These are phyloP conservation scores for Penicillium antarcticum DNA, from an alignment of 495 filamentous ascomycete species.

Conservation along the genomic window DNA sequence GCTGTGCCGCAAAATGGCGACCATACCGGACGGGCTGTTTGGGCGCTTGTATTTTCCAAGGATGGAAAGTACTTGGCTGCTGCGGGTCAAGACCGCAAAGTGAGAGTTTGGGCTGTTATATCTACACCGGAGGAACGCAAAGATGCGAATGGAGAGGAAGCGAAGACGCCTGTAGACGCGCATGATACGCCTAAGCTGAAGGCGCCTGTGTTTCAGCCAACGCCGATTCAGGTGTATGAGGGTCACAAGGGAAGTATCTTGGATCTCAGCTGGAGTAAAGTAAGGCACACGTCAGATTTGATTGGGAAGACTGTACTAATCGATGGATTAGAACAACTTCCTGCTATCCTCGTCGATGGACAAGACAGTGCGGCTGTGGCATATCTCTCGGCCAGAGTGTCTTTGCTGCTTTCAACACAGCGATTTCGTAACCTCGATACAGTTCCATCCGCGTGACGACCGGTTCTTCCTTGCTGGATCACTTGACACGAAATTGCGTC, in stretches of 20 bases:
- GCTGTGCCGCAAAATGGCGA: slow-evolving; percentile 36
- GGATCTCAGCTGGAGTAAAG: slow-evolving; percentile 96
- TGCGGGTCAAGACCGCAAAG: slow-evolving; percentile 79
- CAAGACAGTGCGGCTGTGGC: slow-evolving; percentile 95
- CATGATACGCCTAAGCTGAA: slow-evolving; percentile 54
- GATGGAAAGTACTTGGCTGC: slow-evolving; percentile 91
- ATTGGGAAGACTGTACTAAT: slow-evolving; percentile 10
- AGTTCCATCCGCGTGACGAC: slow-evolving; percentile 93
- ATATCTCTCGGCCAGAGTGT: slow-evolving; percentile 79
- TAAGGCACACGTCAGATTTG: slow-evolving; percentile 24
- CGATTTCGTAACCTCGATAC: slow-evolving; percentile 92
- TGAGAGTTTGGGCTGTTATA: slow-evolving; percentile 89
- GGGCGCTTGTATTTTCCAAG: slow-evolving; percentile 89
- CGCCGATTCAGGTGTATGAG: slow-evolving; percentile 73
- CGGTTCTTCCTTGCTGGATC: slow-evolving; percentile 96
- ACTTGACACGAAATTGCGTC: slow-evolving; percentile 81
- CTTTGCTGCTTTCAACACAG: slow-evolving; percentile 95
- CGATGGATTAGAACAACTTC: slow-evolving; percentile 73
- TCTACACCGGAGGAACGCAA: slow-evolving; percentile 75
- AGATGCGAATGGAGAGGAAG: slow-evolving; percentile 67
- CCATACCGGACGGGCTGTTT: slow-evolving; percentile 59
- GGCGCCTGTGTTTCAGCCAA: slow-evolving; percentile 85
- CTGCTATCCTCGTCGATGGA: slow-evolving; percentile 97
- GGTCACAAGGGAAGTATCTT: slow-evolving; percentile 87
- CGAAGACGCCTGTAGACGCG: slow-evolving; percentile 47